Evolutionary conservation across 495 filamentous ascomycete genomes (phyloP).

Genomic region (Entonaema liquescens): DNA sequence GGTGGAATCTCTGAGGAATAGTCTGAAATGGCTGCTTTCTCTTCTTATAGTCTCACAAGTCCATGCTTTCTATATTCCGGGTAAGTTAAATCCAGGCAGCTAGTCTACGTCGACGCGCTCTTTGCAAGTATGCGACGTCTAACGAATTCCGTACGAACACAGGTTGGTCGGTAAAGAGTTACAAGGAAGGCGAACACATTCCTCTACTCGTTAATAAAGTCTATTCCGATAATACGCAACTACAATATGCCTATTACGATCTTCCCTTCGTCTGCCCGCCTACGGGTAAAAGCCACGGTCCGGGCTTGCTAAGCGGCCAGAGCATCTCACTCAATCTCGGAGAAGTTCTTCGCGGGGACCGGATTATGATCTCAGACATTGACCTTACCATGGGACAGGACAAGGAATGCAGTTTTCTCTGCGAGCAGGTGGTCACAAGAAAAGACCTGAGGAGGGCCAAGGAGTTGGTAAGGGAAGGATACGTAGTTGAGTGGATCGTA

Average conservation of each 20-base stretch:
- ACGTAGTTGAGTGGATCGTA: slow-evolving; percentile 95
- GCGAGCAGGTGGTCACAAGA: slow-evolving; percentile 70
- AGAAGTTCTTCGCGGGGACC: slow-evolving; percentile 89
- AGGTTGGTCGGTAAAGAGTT: slow-evolving; percentile 84
- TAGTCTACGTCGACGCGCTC: not conserved
- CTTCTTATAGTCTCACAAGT: slow-evolving; percentile 44
- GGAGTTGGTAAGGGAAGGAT: slow-evolving; percentile 80
- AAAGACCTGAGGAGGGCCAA: slow-evolving; percentile 74
- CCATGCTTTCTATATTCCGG: slow-evolving; percentile 83
- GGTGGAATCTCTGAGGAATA: slow-evolving; percentile 39
- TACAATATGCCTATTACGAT: slow-evolving; percentile 94
- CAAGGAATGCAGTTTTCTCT: slow-evolving; percentile 78
- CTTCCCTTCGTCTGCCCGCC: slow-evolving; percentile 92
- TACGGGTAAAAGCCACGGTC: slow-evolving; percentile 71
- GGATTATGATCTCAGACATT: slow-evolving; percentile 90
- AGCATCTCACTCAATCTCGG: slow-evolving; percentile 90
- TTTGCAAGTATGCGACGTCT: slow-evolving; percentile 11
- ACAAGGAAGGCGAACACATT: slow-evolving; percentile 79
- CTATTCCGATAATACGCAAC: slow-evolving; percentile 89
- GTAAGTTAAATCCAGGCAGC: slow-evolving; percentile 52
- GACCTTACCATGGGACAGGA: slow-evolving; percentile 84
- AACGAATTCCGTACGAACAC: slow-evolving; percentile 17
- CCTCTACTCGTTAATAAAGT: slow-evolving; percentile 95
- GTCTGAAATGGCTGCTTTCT: slow-evolving; percentile 43
- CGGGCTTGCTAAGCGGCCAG: slow-evolving; percentile 79